Evolutionary conservation across 169 alveolate species (phyloP).

Genomic region (Neospora caninum): DNA sequence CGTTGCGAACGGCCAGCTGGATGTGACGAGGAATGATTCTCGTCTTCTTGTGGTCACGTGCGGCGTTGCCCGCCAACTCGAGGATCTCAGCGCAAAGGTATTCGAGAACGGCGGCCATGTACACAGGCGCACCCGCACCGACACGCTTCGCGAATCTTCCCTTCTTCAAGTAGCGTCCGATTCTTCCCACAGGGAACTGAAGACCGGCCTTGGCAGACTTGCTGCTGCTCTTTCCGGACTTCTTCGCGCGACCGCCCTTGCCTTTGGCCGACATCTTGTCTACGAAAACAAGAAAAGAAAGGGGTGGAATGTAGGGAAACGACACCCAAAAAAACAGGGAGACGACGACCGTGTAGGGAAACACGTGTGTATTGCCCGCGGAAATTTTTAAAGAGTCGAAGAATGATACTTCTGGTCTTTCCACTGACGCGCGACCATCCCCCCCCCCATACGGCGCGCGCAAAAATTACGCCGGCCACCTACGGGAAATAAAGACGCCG

Average conservation of each 20-base stretch:
- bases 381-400: neutral
- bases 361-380: neutral
- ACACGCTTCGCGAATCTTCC: conserved; percentile 98
- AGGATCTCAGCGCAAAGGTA: conserved; percentile 98
- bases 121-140: conserved; percentile 80
- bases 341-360: neutral
- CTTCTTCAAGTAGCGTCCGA: conserved; percentile 95
- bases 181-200: conserved; percentile 99
- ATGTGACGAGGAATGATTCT: conserved; percentile 99
- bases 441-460: neutral
- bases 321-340: neutral
- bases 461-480: neutral
- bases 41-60: conserved; percentile 96
- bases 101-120: conserved; percentile 98
- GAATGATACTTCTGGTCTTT: conserved; percentile 21
- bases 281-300: neutral
- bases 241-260: conserved; percentile 83
- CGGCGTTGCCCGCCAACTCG: conserved; percentile 99
- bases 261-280: conserved; percentile 75
- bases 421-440: neutral
- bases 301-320: neutral
- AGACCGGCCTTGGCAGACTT: conserved; percentile 99
- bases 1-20: conserved; percentile 98
- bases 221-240: conserved; percentile 87
- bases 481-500: neutral